Evolutionary conservation across 768 basidiomycete genomes (phyloP).

Genomic region (Russula compacta): DNA sequence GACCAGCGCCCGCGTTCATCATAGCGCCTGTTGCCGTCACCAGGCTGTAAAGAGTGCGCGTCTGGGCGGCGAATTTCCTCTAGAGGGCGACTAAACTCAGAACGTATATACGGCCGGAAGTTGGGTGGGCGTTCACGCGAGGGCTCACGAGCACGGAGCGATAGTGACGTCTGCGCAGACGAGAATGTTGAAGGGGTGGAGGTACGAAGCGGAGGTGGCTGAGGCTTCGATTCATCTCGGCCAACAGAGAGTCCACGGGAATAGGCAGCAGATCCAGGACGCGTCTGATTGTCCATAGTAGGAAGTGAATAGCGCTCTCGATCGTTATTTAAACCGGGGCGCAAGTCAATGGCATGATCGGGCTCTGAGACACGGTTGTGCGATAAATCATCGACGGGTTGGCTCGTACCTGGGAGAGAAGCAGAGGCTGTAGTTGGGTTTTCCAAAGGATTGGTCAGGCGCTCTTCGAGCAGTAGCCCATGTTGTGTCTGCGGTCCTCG

Average conservation of each 20-base stretch:
- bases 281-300: conserved; percentile 1
- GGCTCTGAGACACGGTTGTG: conserved; percentile 6
- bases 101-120: conserved; percentile 16
- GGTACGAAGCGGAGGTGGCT: background rate
- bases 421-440: conserved; percentile 15
- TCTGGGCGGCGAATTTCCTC: conserved; percentile 15
- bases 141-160: conserved; percentile 12
- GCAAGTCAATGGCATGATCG: background rate
- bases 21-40: conserved; percentile 9
- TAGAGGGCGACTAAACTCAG: conserved; percentile 17
- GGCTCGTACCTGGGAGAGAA: conserved; percentile 7
- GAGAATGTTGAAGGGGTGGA: background rate
- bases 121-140: conserved; percentile 9
- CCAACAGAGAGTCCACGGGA: conserved; percentile 1
- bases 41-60: background rate
- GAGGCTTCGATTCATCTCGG: conserved; percentile 6
- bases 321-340: background rate
- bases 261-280: conserved; percentile 5
- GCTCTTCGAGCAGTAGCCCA: conserved; percentile 22
- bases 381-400: background rate
- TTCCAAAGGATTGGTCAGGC: conserved; percentile 20
- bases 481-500: conserved; percentile 1
- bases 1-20: conserved; percentile 11
- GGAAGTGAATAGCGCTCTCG: background rate
- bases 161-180: conserved; percentile 1